Evolutionary conservation across 2,329 filamentous ascomycete species (phyloP), one percentile per base, ranked within the genome.

Genomic region (Myriangium duriaei): DNA sequence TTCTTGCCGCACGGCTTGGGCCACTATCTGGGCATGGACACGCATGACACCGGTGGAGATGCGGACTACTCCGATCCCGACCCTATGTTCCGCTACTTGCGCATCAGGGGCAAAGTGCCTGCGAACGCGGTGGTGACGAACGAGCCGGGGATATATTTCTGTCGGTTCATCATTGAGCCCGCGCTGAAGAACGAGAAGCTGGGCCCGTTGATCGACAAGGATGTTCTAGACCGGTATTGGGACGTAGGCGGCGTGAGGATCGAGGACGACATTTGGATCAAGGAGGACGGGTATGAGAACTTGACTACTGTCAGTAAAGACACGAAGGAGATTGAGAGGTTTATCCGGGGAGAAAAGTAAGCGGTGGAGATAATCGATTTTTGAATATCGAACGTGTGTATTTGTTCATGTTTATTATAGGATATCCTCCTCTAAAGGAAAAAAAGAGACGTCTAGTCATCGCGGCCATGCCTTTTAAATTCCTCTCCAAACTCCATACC

Each of bases 71-170:
- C 51, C 6, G 91, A 98, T 54, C 65, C 71, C 42, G 87, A 98
- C 56, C 66, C 73, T 24, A 75, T 95, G 70, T 96, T 95, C 62
- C 71, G 76, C 37, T 96, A 95, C 54, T 64, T 98, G 43, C 71
- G 91, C 31, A 78, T 93, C 28, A 68, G 91, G 37, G 79, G 82
- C 10, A 69, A 62, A 14, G 59, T 95, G 33, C 84, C 85, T 0
- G 79, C 76, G 1, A 80, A 81, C 5, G 79, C 79, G 34, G 84
- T 98, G 15, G 78, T 98, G 37, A 98, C 91, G 0, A 88, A 96
- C 28, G 91, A 98, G 65, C 91, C 91, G 10, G 91, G 91, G 13
- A 77, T 79, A 28, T 87, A 87, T 58, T 87, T 87, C 59, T 79
- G 77, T 55, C 68, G 71, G 24, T 78, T 75, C 39, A 85, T 82